A percentile compares a stretch with the other conserved stretches of the same genome.
These are phyloP conservation scores for Abortiporus biennis DNA, from an alignment of 1,284 basidiomycete species.

Conservation along the genomic window DNA sequence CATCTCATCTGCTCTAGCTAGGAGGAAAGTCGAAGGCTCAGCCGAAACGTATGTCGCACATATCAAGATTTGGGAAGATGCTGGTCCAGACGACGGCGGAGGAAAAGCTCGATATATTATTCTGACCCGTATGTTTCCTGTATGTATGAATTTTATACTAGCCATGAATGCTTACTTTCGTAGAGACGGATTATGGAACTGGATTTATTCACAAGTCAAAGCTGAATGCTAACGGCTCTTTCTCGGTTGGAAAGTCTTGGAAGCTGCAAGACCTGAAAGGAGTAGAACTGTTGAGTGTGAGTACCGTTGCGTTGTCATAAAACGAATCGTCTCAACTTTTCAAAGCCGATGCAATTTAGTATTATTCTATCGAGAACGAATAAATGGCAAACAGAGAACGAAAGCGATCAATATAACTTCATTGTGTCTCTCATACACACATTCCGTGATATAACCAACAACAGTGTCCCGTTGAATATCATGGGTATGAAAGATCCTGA, in stretches of 20 bases:
- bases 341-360: constrained; percentile 49
- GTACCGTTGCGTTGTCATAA: constrained; percentile 21
- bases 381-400: constrained; percentile 78
- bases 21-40: constrained; percentile 54
- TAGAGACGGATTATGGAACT: constrained; percentile 59
- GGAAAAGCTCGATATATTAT: constrained; percentile 84
- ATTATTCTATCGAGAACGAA: constrained; percentile 84
- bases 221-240: constrained; percentile 89
- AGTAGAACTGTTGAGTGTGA: constrained; percentile 72
- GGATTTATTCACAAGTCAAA: constrained; percentile 95
- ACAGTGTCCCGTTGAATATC: constrained; percentile 41
- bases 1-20: constrained; percentile 78
- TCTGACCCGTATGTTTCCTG: constrained; percentile 66
- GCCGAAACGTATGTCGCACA: constrained; percentile 82
- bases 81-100: constrained; percentile 53
- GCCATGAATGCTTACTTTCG: constrained; percentile 12
- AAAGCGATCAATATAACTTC: constrained; percentile 68
- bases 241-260: constrained; percentile 99
- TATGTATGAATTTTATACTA: constrained; percentile 7
- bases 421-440: constrained; percentile 63
- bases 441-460: constrained; percentile 57
- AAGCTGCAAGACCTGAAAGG: constrained; percentile 74
- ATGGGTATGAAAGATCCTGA: constrained; percentile 47
- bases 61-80: constrained; percentile 87
- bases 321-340: background rate